phyloP scores from a whole-genome alignment of 441 rosid genomes.

The Syzygium syzygioides region DNA sequence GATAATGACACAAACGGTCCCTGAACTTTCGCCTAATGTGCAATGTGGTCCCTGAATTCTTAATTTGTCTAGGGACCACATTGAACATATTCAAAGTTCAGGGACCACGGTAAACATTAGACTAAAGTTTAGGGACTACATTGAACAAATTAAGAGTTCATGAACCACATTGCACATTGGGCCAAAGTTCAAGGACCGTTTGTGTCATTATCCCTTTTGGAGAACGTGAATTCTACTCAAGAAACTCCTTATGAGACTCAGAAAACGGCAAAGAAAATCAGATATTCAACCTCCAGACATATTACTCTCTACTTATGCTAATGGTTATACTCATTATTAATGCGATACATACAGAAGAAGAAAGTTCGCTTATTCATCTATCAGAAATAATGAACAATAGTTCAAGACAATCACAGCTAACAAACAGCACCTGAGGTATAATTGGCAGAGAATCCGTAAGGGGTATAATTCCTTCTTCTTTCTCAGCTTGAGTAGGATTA shows the following conservation, averaged over 20 bases:
- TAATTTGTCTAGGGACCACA: no score
- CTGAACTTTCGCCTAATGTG: no score
- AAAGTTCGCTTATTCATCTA: not conserved
- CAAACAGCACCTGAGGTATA: slow-evolving; percentile 65
- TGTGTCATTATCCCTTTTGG: no score
- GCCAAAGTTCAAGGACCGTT: no score
- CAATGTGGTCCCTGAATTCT: no score
- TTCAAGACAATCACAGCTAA: not conserved
- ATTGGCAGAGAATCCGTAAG: slow-evolving; percentile 92
- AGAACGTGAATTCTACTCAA: not conserved
- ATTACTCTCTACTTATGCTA: not conserved
- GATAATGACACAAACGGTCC: no score
- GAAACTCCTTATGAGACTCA: not conserved
- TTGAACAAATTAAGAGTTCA: no score
- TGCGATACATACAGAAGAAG: not conserved
- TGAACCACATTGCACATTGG: no score
- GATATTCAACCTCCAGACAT: not conserved
- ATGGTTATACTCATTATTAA: not conserved
- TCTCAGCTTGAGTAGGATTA: slow-evolving; percentile 94
- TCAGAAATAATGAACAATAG: not conserved
- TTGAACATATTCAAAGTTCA: no score
- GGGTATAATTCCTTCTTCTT: slow-evolving; percentile 94
- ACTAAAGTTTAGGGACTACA: no score
- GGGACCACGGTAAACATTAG: no score
- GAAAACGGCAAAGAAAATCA: not conserved